These are phyloP conservation scores for Turnera subulata DNA, from an alignment of 345 rosid species.

Conservation along the genomic window DNA sequence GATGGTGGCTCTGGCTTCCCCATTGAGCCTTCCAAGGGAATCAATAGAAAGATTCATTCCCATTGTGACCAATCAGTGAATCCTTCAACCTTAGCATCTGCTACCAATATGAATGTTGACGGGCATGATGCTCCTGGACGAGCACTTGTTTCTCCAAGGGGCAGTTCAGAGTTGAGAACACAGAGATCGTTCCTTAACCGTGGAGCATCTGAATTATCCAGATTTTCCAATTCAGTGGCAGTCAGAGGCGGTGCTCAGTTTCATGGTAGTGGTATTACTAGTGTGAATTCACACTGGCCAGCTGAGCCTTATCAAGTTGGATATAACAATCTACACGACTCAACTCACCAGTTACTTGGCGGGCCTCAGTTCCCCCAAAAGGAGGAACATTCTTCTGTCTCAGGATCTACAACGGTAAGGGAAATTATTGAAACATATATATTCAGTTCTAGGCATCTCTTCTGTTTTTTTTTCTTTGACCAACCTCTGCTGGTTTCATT, in stretches of 20 bases:
- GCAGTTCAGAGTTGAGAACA: constrained; percentile 32
- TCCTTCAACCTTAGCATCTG: constrained; percentile 18
- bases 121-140: constrained; percentile 30
- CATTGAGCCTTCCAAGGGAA: constrained; percentile 40
- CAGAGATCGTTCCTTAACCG: constrained; percentile 47
- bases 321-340: constrained; percentile 30
- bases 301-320: constrained; percentile 35
- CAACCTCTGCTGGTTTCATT: no score
- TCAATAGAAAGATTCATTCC: constrained; percentile 21
- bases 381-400: constrained; percentile 32
- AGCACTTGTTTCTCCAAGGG: constrained; percentile 31
- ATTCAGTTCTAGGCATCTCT: no score
- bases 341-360: constrained; percentile 47
- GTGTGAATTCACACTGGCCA: constrained; percentile 41
- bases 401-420: constrained; percentile 37
- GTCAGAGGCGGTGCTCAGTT: constrained; percentile 60
- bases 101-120: constrained; percentile 23
- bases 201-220: constrained; percentile 47
- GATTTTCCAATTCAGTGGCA: constrained; percentile 80
- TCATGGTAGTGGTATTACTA: constrained; percentile 37
- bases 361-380: constrained; percentile 31
- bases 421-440: no score
- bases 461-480: no score
- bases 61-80: constrained; percentile 31
- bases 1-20: constrained; percentile 46